phyloP scores from a whole-genome alignment of 2,329 filamentous ascomycete genomes.

The Penicillium polonicum region DNA sequence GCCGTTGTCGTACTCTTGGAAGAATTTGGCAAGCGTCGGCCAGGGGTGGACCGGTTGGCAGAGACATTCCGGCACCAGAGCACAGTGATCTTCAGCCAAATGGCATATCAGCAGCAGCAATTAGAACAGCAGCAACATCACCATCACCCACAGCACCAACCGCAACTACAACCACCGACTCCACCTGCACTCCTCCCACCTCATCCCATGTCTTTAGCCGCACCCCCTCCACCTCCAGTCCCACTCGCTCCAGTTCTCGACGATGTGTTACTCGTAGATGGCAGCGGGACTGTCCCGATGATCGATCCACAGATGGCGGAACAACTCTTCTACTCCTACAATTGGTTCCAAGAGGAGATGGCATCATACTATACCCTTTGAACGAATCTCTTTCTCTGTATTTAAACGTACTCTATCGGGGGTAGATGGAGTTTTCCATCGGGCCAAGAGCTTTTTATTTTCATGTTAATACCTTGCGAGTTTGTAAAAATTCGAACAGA shows the following conservation, averaged over 20 bases:
- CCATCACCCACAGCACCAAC: constrained; percentile 19
- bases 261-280: constrained; percentile 37
- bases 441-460: background rate
- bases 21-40: constrained; percentile 40
- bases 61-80: constrained; percentile 42
- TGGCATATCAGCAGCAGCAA: constrained; percentile 37
- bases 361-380: constrained; percentile 41
- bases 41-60: constrained; percentile 38
- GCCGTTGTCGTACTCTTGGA: constrained; percentile 39
- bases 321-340: constrained; percentile 40
- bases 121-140: constrained; percentile 23
- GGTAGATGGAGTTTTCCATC: constrained; percentile 7
- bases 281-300: constrained; percentile 30
- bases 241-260: constrained; percentile 37
- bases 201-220: constrained; percentile 21
- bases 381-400: constrained; percentile 14
- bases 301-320: constrained; percentile 40
- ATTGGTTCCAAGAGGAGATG: constrained; percentile 43
- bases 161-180: constrained; percentile 6
- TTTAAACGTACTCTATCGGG: background rate
- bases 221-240: constrained; percentile 24
- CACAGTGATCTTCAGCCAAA: constrained; percentile 39
- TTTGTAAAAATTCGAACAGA: background rate
- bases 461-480: background rate
- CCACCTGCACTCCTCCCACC: constrained; percentile 17